Evolutionary conservation across 2,329 filamentous ascomycete genomes (phyloP).

Genomic region (Verticillium isaacii): DNA sequence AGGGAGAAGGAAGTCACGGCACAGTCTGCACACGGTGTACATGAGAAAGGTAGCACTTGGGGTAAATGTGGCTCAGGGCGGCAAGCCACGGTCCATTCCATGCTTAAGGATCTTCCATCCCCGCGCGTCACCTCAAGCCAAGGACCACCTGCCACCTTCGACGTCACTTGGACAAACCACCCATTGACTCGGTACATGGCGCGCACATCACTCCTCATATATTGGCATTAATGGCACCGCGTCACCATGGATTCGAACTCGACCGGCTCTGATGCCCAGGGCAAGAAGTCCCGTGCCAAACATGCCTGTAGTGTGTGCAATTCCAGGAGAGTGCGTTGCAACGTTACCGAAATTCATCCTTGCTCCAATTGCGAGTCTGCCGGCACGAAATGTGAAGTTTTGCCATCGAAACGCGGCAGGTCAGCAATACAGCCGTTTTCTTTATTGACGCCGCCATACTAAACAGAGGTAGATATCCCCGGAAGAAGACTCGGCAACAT

Average conservation of each 20-base stretch:
- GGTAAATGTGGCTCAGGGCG: too few relatives aligned
- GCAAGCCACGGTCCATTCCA: background rate
- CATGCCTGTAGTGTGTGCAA: conserved; percentile 17
- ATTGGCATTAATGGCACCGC: background rate
- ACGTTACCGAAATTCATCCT: conserved; percentile 14
- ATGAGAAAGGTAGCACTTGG: background rate
- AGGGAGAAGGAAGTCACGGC: background rate
- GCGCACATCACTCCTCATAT: too few relatives aligned
- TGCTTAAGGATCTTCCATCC: background rate
- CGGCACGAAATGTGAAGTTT: conserved; percentile 11
- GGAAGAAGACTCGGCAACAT: conserved; percentile 4
- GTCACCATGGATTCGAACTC: background rate
- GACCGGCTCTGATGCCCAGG: background rate
- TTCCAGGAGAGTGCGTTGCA: conserved; percentile 14
- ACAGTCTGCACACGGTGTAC: background rate
- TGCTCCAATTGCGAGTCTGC: conserved; percentile 14
- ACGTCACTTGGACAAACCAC: too few relatives aligned
- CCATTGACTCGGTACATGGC: too few relatives aligned
- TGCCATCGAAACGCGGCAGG: conserved; percentile 13
- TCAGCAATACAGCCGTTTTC: background rate
- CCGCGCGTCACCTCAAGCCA: background rate
- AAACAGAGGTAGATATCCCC: conserved; percentile 8
- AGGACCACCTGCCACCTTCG: too few relatives aligned
- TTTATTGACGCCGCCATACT: background rate
- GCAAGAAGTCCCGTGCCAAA: conserved; percentile 14